These are phyloP conservation scores for Torrubiella hemipterigena DNA, from an alignment of 2,329 filamentous ascomycete species.

Conservation along the genomic window DNA sequence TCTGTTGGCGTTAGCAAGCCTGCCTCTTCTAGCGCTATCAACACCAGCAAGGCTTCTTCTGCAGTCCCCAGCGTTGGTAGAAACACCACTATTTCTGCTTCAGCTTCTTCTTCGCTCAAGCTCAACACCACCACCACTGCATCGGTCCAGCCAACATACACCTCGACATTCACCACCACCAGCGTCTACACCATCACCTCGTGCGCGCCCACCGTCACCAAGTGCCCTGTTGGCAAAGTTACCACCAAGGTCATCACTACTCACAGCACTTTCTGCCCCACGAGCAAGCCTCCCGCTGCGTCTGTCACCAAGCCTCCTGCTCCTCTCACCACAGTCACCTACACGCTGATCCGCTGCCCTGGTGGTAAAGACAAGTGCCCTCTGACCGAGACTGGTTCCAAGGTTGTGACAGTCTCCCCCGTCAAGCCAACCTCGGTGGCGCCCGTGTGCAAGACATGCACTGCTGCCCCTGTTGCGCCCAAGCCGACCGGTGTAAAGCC, in stretches of 20 bases:
- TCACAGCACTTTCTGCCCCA: slow-evolving; percentile 21
- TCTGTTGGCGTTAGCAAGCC: slow-evolving; percentile 11
- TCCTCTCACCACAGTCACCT: slow-evolving; percentile 14
- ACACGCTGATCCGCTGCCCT: slow-evolving; percentile 9
- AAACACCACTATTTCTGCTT: slow-evolving; percentile 3
- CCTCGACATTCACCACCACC: slow-evolving; percentile 30
- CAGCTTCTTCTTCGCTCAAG: slow-evolving; percentile 3
- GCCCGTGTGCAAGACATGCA: too few relatives aligned
- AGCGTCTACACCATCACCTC: slow-evolving; percentile 28
- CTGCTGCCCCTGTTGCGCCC: too few relatives aligned
- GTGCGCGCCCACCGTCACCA: slow-evolving; percentile 22
- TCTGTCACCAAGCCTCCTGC: slow-evolving; percentile 4
- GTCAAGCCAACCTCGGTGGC: not conserved
- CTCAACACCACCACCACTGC: slow-evolving; percentile 2
- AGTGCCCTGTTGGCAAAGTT: slow-evolving; percentile 28
- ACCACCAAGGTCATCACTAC: slow-evolving; percentile 3
- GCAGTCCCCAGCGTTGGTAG: slow-evolving; percentile 1
- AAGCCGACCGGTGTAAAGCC: too few relatives aligned
- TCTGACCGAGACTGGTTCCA: too few relatives aligned
- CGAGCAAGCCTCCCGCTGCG: slow-evolving; percentile 3
- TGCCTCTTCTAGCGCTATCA: not conserved
- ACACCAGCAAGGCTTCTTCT: not conserved
- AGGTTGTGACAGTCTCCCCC: not conserved
- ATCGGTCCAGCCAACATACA: slow-evolving; percentile 7
- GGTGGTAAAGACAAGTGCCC: not conserved